Conservation (phyloP, 2,329 filamentous ascomycete genomes). For the Plenodomus biglobosus region DNA sequence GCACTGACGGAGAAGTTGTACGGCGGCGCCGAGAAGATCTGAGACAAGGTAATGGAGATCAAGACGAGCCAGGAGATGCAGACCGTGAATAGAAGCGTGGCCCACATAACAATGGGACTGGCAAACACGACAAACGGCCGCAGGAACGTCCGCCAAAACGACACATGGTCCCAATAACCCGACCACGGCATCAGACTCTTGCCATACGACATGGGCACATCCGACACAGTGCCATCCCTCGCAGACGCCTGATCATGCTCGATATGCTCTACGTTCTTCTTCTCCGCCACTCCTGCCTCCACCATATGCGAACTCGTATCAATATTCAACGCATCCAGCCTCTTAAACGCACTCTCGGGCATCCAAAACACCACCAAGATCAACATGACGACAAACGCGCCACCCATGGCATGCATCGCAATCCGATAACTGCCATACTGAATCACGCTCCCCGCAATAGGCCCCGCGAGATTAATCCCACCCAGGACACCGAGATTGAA, state of each 20-base stretch:
- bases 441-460: conserved; percentile 27
- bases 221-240: not conserved
- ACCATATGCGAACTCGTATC: conserved; percentile 18
- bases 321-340: conserved; percentile 18
- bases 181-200: conserved; percentile 17
- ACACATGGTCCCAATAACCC: conserved; percentile 24
- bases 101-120: conserved; percentile 27
- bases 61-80: conserved; percentile 33
- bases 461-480: conserved; percentile 28
- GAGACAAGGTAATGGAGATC: conserved; percentile 29
- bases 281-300: conserved; percentile 8
- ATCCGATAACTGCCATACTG: conserved; percentile 21
- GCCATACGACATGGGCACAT: conserved; percentile 7
- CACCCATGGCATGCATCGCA: conserved; percentile 28
- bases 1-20: conserved; percentile 28
- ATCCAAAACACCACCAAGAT: conserved; percentile 28
- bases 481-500: conserved; percentile 30
- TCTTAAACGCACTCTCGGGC: conserved; percentile 24
- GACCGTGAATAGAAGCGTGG: conserved; percentile 26
- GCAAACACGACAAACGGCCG: conserved; percentile 21
- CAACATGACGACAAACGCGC: conserved; percentile 22
- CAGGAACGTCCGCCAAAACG: conserved; percentile 24
- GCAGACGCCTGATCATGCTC: conserved; percentile 1
- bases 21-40: conserved; percentile 29
- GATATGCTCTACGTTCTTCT: conserved; percentile 13